Conservation (phyloP, 2,329 filamentous ascomycete genomes). For the Lecanosticta acicola region DNA sequence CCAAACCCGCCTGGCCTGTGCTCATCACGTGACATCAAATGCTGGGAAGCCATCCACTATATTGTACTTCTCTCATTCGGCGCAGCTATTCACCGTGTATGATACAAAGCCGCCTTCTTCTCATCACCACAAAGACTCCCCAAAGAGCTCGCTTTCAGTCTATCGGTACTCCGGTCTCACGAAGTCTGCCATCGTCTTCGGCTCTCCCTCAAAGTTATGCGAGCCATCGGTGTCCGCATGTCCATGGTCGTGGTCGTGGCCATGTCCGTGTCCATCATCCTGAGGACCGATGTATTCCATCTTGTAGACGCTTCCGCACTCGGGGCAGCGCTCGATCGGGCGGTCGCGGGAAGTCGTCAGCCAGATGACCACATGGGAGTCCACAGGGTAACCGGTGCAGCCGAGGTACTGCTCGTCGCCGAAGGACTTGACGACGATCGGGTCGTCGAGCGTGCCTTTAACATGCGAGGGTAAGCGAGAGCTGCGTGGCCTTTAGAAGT, state of each 20-base stretch:
- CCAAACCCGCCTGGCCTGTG: not conserved
- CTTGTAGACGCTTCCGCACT: constrained; percentile 96
- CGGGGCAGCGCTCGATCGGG: constrained; percentile 88
- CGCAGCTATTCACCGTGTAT: constrained; percentile 15
- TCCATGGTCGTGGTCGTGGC: constrained; percentile 35
- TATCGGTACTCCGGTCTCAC: constrained; percentile 94
- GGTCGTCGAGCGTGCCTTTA: constrained; percentile 78
- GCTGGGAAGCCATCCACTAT: constrained; percentile 2
- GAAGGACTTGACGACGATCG: constrained; percentile 82
- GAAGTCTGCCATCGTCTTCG: constrained; percentile 95
- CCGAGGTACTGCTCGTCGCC: constrained; percentile 95
- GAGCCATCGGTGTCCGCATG: constrained; percentile 45
- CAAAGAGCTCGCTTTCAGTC: constrained; percentile 7
- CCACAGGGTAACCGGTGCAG: constrained; percentile 89
- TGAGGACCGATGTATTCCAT: constrained; percentile 90
- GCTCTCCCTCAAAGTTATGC: constrained; percentile 62
- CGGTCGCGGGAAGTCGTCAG: constrained; percentile 82
- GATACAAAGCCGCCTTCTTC: constrained; percentile 13
- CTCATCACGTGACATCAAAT: not conserved
- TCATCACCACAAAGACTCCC: constrained; percentile 1
- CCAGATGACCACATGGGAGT: constrained; percentile 89
- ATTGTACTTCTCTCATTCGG: constrained; percentile 8
- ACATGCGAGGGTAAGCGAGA: not conserved
- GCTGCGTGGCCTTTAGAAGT: not conserved
- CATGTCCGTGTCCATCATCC: constrained; percentile 61